phyloP scores from a whole-genome alignment of 768 basidiomycete species.

The Agrocybe chaxingu region DNA sequence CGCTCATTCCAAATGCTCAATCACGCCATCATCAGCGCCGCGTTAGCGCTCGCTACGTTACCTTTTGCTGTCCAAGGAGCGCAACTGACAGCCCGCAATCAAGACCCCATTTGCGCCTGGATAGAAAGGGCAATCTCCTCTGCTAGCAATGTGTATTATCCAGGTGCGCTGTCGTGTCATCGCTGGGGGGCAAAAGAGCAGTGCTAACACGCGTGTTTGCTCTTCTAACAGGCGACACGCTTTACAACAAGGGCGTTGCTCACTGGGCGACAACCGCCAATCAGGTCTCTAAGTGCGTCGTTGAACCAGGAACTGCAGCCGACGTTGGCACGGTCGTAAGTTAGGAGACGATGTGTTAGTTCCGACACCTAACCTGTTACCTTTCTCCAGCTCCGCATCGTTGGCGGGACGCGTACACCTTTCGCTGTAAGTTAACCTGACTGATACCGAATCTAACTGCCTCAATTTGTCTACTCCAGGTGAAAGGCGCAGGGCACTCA shows the following conservation, averaged over 20 bases:
- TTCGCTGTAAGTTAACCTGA: slow-evolving; percentile 43
- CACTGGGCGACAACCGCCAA: slow-evolving; percentile 54
- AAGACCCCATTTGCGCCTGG: no score
- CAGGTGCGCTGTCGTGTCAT: slow-evolving; percentile 21
- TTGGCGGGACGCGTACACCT: slow-evolving; percentile 40
- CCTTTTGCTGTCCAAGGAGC: no score
- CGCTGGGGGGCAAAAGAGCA: background rate
- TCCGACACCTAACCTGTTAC: background rate
- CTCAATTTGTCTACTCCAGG: slow-evolving; percentile 25
- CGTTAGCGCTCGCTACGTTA: no score
- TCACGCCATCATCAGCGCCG: no score
- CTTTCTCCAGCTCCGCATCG: slow-evolving; percentile 39
- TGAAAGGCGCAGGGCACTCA: slow-evolving; percentile 63
- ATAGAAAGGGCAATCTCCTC: slow-evolving; percentile 29
- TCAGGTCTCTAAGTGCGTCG: slow-evolving; percentile 45
- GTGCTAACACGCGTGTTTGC: background rate
- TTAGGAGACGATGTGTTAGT: background rate
- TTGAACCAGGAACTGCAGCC: slow-evolving; percentile 52
- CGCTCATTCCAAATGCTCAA: no score
- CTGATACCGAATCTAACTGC: background rate
- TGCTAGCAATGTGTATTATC: slow-evolving; percentile 43
- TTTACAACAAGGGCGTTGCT: slow-evolving; percentile 38
- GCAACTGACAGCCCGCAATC: no score
- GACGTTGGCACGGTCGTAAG: slow-evolving; percentile 51
- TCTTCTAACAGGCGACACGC: slow-evolving; percentile 15